Base-by-base conservation (phyloP, 1,284 basidiomycete genomes). In the Mycena sp. region DNA sequence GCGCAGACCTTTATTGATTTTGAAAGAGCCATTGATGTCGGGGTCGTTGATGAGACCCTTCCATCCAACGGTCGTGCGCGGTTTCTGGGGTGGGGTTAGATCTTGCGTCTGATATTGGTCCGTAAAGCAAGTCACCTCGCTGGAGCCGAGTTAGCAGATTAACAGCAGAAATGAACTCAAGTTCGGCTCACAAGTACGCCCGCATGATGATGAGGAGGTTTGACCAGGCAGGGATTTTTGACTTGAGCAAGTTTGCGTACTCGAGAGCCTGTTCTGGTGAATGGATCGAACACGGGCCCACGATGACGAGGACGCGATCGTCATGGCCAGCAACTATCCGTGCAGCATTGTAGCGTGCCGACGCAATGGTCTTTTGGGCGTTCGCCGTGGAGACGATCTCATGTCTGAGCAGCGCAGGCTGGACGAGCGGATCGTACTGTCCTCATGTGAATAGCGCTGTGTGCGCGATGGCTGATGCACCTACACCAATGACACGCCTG, bases 271-370 rank as follows among this genome's bases (percentile, higher is more conserved):
- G 93, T 50, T 91, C 87, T 4, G 94, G 80, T 29, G 90, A 93
- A 78, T 99, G 97, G 69, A 99, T 98, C 3, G 94, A 97, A 83
- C 97, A 99, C 19, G 97, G 97, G 4, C 97, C 97, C 66, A 98
- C 92, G 70, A 98, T 84, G 73, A 98, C 95, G 51, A 98, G 83
- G 1, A 98, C 69, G 51, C 95, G 88, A 71, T 94, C 91, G 72
- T 96, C 95, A 48, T 88, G 85, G 26, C 95, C 94, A 4, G 91
- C 87, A 43, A 96, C 83, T 69, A 97, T 88, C 62, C 87, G 83
- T 1, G 94, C 91, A 0, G 93, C 87, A 62, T 85, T 83, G 79
- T 87, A 89, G 69, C 96, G 89, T n/a, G 94, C 90, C 14, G 83
- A 77, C 9, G 92, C 88, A 74, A 97, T 92, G 26, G 91, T 94